Evolutionary conservation across 2,329 filamentous ascomycete genomes (phyloP), one percentile per base, ranked within the genome.

Genomic region (Fusarium sp.): DNA sequence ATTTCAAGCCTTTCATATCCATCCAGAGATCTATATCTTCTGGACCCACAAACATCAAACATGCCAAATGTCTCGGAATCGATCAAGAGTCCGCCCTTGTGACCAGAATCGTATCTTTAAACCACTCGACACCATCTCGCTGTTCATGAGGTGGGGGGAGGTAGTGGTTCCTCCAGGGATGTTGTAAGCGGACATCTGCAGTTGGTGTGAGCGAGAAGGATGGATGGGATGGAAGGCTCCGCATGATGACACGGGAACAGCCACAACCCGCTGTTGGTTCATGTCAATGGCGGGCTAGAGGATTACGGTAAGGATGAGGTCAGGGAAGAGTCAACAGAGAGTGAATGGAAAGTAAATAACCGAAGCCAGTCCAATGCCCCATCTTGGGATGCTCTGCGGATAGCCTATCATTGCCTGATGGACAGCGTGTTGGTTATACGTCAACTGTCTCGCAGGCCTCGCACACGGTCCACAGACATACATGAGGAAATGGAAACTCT

Each of bases 91-190:
- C 56, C 60, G 25, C 27, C 47, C 45, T 50, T 50, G 47, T 52
- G 47, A 52, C 27, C 17, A 6, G 17, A 17, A 30, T 14, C 47
- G 47, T 32, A 52, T 52, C 47, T 52, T 52, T 52, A 27, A 52
- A 52, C 47, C 47, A 52, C 47, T 52, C 17, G 27, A 32, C 35
- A 65, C 63, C 61, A 61, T 72, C 59, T 35, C 35, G 38, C 11
- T 6, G n/a, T 57, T 59, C 35, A 40, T 25, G 50, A 22, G 37
- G 69, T 75, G 65, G 66, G 61, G 60, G 47, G 59, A 67, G 52
- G 20, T 22, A 45, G 33, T 22, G 60, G 54, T 58, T 74, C 63
- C 37, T 64, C 15, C 33, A 58, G 47, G 52, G 9, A 33, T 22
- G 43, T 47, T 60, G 45, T 62, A 69, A 72, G 47, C 58, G 22